Base-by-base conservation (phyloP, 352 stramenopile species). In the Phytophthora pistaciae region DNA sequence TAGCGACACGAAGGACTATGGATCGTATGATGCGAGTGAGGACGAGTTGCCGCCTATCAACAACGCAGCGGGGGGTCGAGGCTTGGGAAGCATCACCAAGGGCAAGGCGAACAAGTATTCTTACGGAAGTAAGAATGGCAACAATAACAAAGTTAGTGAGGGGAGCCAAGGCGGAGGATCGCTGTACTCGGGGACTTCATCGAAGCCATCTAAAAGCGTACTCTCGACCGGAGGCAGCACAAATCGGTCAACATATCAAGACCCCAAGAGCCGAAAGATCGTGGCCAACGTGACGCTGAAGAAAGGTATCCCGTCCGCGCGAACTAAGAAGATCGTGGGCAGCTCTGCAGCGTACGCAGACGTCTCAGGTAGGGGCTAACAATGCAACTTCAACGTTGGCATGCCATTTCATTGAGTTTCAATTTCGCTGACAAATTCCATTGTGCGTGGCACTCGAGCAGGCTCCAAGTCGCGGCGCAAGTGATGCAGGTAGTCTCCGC, bases 21-120 rank as follows among this genome's bases (percentile, higher is more conserved):
- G 62, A 2, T 40, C 50, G 16, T 65, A 68, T 40, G 72, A 84
- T 33, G 68, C 65, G 14, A 82, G 80, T 16, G 70, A 83, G 48
- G 82, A 87, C 56, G 82, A 85, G 56, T 21, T 90, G 16, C 82
- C 82, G 29, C 82, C 82, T 18, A 90, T 90, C 60, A 82, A 87
- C 58, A 71, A 77, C 20, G 56, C 38, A 3, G 50, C 42, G 20
- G 67, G 48, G 23, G 68, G 60, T 3, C 62, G 56, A 13, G 44
- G 48, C 21, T 36, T 65, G 1, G 53, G 56, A 3, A 72, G 20
- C 46, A 61, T 66, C 50, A 55, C 68, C 25, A 77, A 77, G 14
- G 27, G 13, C 52, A 83, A 83, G 21, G 25, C 66, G 0, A 76
- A 29, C 31, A 83, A 85, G 46, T 75, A 82, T 60, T 66, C 72